Evolutionary conservation across 2,329 filamentous ascomycete genomes (phyloP).

Genomic region (Cercospora canescens): DNA sequence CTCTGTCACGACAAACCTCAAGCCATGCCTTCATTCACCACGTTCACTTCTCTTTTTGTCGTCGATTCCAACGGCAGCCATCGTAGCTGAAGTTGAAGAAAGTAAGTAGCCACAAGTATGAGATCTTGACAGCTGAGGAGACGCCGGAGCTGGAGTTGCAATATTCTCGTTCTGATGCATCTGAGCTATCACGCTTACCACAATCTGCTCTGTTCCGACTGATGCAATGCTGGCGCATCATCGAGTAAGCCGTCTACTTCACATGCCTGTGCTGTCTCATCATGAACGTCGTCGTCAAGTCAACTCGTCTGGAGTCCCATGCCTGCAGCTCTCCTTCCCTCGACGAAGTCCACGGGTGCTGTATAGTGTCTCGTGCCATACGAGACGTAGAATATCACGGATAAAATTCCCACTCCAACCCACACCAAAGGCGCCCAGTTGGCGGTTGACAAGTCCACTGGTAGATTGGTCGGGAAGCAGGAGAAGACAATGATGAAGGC

Average conservation of each 20-base stretch:
- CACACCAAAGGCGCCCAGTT: constrained; percentile 37
- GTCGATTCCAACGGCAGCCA: too few relatives aligned
- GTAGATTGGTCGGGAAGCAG: constrained; percentile 33
- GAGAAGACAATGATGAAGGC: constrained; percentile 33
- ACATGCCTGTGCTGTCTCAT: not conserved
- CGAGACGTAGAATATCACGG: constrained; percentile 29
- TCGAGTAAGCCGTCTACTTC: not conserved
- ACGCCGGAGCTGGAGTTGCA: not conserved
- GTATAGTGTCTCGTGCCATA: constrained; percentile 33
- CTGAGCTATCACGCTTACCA: not conserved
- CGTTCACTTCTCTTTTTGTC: too few relatives aligned
- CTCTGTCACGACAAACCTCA: too few relatives aligned
- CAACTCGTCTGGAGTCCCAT: constrained; percentile 28
- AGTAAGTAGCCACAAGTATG: not conserved
- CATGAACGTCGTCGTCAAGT: not conserved
- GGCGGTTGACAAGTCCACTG: constrained; percentile 26
- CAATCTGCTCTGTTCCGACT: not conserved
- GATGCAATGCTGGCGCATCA: not conserved
- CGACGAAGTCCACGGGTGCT: constrained; percentile 33
- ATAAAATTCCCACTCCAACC: constrained; percentile 30
- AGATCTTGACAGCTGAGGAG: too few relatives aligned
- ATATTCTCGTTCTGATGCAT: not conserved
- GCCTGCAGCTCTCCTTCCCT: constrained; percentile 28
- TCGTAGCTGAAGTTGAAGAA: not conserved
- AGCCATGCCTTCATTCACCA: too few relatives aligned